Evolutionary conservation across 371 early-diverging fungal species (phyloP), one percentile per base, ranked within the genome.

Genomic region (Syncephalastrum monosporum): DNA sequence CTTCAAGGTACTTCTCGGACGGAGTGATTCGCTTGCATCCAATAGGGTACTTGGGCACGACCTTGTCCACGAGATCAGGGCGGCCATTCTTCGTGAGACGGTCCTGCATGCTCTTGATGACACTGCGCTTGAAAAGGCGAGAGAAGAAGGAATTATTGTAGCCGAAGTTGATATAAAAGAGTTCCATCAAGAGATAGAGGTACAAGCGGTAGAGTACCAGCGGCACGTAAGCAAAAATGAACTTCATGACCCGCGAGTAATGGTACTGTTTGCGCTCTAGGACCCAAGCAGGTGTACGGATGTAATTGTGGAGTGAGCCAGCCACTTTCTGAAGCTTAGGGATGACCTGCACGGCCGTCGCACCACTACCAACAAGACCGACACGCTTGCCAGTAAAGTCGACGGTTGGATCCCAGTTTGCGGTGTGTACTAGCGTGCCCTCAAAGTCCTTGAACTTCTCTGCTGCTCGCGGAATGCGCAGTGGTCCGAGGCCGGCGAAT

Each of bases 401-500:
- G 21, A 66, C 58, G 5, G 65, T 65, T 19, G 68, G 52, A 53
- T 82, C 72, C 83, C 83, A 82, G 12, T 67, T 58, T 4, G 75
- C 74, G 0, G 83, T 75, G 54, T 82, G 83, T 44, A 80, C 64
- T 13, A 70, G 62, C 7, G 71, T 68, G 0, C 83, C 77, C 17
- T 72, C 61, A 49, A 83, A 76, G 12, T 56, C 63, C 19, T 75
- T 72, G 56, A 79, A 79, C 27, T 75, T 63, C 33, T 75, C 61
- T 13, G 88, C 84, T 38, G 71, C 65, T 48, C 64, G 53, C 0
- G 85, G 83, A n/a, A 81, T 66, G 15, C 75, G 66, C 13, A 88
- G 47, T 2, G 65, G 55, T 43, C 69, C 69, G 8, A 69, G 41
- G 10, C 62, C 56, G n/a, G 55, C 61, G 56, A 62, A 69, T 15